Evolutionary conservation across 164 flowering plant species (phyloP).

Genomic region (Aristolochia californica): DNA sequence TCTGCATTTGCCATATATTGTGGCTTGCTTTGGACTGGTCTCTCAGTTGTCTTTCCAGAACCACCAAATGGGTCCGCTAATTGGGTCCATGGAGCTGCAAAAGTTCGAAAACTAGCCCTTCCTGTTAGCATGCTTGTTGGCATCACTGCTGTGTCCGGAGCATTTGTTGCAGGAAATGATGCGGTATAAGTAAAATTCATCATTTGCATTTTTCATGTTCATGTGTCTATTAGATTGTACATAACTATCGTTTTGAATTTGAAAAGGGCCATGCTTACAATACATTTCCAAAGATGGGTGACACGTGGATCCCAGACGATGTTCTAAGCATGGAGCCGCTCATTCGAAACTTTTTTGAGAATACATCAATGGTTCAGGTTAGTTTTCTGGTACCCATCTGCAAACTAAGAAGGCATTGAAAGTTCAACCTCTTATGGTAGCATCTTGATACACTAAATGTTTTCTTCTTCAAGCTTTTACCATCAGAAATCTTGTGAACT

Average conservation of each 20-base stretch:
- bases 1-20: conserved; percentile 86
- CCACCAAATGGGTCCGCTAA: conserved; percentile 76
- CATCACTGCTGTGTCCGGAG: conserved; percentile 83
- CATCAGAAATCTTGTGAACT: too few species aligned
- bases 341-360: conserved; percentile 86
- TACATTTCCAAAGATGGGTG: conserved; percentile 99
- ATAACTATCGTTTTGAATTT: neutral
- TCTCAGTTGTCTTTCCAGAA: conserved; percentile 95
- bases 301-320: conserved; percentile 83
- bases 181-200: conserved; percentile 41
- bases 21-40: conserved; percentile 90
- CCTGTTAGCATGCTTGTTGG: conserved; percentile 80
- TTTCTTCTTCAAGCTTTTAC: neutral
- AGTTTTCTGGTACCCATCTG: neutral
- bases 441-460: neutral
- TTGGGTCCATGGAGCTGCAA: conserved; percentile 90
- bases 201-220: too few species aligned
- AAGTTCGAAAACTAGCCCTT: conserved; percentile 62
- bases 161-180: conserved; percentile 99
- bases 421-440: neutral
- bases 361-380: conserved; percentile 87
- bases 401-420: neutral
- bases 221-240: neutral
- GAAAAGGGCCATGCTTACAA: conserved; percentile 81
- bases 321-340: conserved; percentile 72